Conservation (phyloP, 768 basidiomycete species). For the Boletus subparvulus region DNA sequence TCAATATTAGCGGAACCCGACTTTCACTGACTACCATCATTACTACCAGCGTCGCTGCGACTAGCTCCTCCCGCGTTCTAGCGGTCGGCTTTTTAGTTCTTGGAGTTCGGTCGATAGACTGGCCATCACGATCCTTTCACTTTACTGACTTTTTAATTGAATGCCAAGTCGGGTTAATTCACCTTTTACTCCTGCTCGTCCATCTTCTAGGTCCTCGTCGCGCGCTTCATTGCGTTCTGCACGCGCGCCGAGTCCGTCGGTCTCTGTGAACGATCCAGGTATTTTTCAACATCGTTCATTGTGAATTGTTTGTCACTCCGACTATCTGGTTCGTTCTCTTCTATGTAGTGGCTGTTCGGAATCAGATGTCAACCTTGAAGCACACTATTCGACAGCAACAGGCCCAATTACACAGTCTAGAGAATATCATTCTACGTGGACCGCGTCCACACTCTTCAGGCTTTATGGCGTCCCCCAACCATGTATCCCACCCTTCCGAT, state of each 20-base stretch:
- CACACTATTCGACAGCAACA: conserved; percentile 84
- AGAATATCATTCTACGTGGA: conserved; percentile 64
- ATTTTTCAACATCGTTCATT: conserved; percentile 30
- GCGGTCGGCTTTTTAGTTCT: conserved; percentile 2
- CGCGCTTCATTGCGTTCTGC: conserved; percentile 47
- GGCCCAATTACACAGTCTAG: conserved; percentile 70
- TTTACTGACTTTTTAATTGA: conserved; percentile 19
- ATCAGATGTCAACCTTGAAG: conserved; percentile 78
- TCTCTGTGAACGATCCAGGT: conserved; percentile 68
- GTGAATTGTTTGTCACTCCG: conserved; percentile 24
- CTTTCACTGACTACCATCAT: conserved; percentile 4
- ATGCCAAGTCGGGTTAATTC: conserved; percentile 37
- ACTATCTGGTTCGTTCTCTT: conserved; percentile 27
- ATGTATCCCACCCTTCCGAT: conserved; percentile 35
- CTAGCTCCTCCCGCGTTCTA: conserved; percentile 7
- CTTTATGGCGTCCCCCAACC: conserved; percentile 41
- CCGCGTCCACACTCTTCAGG: conserved; percentile 56
- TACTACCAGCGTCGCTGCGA: conserved; percentile 5
- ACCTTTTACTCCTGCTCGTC: conserved; percentile 34
- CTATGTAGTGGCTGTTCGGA: conserved; percentile 65
- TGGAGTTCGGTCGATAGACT: conserved; percentile 18
- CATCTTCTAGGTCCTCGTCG: conserved; percentile 49
- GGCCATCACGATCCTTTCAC: conserved; percentile 29
- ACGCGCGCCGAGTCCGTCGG: conserved; percentile 54
- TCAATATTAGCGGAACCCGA: conserved; percentile 1